phyloP scores from a whole-genome alignment of 345 rosid species.

The Rhodamnia argentea region DNA sequence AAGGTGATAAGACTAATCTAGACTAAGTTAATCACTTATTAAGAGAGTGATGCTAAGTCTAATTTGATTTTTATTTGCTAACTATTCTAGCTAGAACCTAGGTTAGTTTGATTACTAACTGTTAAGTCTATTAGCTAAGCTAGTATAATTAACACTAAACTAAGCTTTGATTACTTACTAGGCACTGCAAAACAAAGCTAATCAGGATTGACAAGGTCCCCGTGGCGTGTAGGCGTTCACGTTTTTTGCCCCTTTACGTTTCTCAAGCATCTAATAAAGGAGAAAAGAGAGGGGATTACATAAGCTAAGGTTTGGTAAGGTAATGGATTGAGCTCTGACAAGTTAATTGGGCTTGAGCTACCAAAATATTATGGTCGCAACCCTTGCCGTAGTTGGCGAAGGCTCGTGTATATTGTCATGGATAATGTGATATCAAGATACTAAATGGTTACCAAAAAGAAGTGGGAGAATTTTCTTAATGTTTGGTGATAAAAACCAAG shows the following conservation, averaged over 20 bases:
- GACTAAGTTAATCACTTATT: background rate
- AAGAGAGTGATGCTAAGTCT: background rate
- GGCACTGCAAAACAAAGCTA: rapidly evolving
- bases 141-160: too few relatives aligned
- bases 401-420: too few relatives aligned
- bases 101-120: too few relatives aligned
- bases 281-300: background rate
- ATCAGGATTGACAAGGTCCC: rapidly evolving
- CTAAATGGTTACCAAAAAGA: too few relatives aligned
- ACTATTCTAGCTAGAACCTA: too few relatives aligned
- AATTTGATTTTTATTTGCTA: background rate
- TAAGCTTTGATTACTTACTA: background rate
- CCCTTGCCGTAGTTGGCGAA: too few relatives aligned
- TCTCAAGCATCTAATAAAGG: background rate
- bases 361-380: too few relatives aligned
- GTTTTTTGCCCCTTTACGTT: background rate
- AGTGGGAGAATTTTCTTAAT: too few relatives aligned
- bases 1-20: background rate
- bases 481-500: too few relatives aligned
- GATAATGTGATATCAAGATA: too few relatives aligned
- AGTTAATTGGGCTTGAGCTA: background rate
- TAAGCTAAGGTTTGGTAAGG: background rate
- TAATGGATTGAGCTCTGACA: background rate
- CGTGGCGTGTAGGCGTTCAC: rapidly evolving
- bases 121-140: too few relatives aligned